phyloP scores from a whole-genome alignment of 768 basidiomycete species.

The Auricularia sp. region DNA sequence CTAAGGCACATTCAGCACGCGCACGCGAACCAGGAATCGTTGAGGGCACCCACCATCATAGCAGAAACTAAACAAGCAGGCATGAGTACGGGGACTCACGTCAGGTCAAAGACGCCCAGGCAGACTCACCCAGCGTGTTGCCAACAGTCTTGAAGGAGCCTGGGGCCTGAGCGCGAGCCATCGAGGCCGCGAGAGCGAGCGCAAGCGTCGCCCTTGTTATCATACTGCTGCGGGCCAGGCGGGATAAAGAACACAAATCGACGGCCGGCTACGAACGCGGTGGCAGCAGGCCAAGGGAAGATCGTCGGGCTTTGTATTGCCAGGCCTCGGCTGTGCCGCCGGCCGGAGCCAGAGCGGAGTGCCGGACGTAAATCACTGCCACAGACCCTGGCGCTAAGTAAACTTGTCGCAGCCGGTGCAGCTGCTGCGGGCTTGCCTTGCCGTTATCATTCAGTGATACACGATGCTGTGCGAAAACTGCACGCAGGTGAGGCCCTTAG shows the following conservation, averaged over 20 bases:
- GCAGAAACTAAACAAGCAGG: background rate
- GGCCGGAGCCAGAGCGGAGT: background rate
- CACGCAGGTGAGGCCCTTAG: background rate
- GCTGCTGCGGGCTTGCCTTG: too few relatives aligned
- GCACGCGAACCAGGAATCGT: background rate
- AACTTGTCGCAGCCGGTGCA: too few relatives aligned
- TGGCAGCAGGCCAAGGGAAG: background rate
- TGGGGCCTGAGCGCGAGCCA: slow-evolving; percentile 10
- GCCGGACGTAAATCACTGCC: too few relatives aligned
- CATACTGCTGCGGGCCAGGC: background rate
- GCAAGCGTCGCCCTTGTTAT: background rate
- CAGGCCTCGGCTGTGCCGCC: background rate
- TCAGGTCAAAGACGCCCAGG: background rate
- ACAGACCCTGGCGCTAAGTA: too few relatives aligned
- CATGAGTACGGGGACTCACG: background rate
- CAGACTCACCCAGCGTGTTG: slow-evolving; percentile 43
- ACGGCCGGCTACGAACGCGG: too few relatives aligned
- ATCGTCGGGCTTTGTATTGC: background rate
- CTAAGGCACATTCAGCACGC: slow-evolving; percentile 24
- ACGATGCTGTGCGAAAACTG: background rate
- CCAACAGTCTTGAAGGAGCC: slow-evolving; percentile 63
- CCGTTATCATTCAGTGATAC: too few relatives aligned
- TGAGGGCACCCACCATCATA: background rate
- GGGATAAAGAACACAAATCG: background rate
- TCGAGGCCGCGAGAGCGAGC: background rate